phyloP scores from a whole-genome alignment of 306 rosid species.

The Cyamopsis tetragonoloba region DNA sequence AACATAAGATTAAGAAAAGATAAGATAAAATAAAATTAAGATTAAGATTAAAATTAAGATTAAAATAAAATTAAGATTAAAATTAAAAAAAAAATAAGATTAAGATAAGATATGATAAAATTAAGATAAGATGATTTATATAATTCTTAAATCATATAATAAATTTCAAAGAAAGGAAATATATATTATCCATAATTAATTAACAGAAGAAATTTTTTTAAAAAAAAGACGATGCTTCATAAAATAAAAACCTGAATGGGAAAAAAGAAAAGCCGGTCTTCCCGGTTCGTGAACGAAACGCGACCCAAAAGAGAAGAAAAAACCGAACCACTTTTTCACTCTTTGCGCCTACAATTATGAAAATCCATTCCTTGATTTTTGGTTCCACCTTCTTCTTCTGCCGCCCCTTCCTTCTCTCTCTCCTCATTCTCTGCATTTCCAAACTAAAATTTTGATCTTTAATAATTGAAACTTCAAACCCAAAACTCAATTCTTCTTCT shows the following conservation, averaged over 20 bases:
- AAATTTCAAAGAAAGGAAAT: too few relatives aligned
- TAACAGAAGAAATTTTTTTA: too few relatives aligned
- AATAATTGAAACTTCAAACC: not conserved
- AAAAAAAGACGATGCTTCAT: not conserved
- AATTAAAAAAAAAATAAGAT: too few relatives aligned
- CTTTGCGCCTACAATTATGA: constrained; percentile 55
- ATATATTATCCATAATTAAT: not conserved
- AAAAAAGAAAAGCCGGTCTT: constrained; percentile 50
- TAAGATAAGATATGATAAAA: too few relatives aligned
- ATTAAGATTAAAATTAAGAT: too few relatives aligned
- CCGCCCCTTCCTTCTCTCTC: constrained; percentile 29
- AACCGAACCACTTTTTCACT: not conserved
- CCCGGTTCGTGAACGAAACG: constrained; percentile 51
- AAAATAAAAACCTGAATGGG: too few relatives aligned
- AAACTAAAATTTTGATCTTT: constrained; percentile 20
- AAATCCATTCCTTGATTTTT: constrained; percentile 27
- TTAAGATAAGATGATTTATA: too few relatives aligned
- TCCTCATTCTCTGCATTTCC: constrained; percentile 34
- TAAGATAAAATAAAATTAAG: too few relatives aligned
- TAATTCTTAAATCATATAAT: too few relatives aligned
- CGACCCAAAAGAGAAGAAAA: constrained; percentile 28
- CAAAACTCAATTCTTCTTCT: not conserved
- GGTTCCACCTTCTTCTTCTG: constrained; percentile 45
- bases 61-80: too few relatives aligned
- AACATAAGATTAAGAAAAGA: too few relatives aligned